Evolutionary conservation across 352 stramenopile genomes (phyloP).

Genomic region (Thalassiosira ordinaria): DNA sequence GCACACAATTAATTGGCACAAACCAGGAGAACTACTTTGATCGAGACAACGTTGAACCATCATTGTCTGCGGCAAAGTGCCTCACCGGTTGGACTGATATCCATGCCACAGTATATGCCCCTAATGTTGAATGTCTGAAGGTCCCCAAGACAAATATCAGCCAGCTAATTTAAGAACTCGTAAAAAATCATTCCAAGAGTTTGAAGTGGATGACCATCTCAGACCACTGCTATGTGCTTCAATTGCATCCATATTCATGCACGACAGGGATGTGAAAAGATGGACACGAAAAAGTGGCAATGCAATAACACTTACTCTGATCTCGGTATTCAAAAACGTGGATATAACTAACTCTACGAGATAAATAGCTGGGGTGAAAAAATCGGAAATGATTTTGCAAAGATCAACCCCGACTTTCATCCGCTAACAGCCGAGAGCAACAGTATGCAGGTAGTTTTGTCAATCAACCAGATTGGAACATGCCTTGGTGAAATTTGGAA

Average conservation of each 20-base stretch:
- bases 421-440: background rate
- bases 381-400: conserved; percentile 11
- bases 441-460: conserved; percentile 5
- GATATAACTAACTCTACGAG: no score
- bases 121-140: conserved; percentile 14
- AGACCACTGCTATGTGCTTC: conserved; percentile 6
- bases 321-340: no score
- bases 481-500: background rate
- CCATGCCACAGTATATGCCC: background rate
- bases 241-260: conserved; percentile 31
- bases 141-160: conserved; percentile 1
- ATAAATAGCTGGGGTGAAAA: background rate
- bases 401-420: conserved; percentile 10
- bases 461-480: background rate
- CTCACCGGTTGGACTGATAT: conserved; percentile 10
- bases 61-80: conserved; percentile 15
- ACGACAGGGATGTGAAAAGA: conserved; percentile 10
- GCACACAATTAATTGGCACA: background rate
- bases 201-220: conserved; percentile 4
- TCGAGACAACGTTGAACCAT: background rate
- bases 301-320: no score
- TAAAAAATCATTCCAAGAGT: conserved; percentile 10
- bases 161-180: conserved; percentile 15
- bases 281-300: no score
- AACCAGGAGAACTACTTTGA: conserved; percentile 20